Base-by-base conservation (phyloP, 116 monocot species). In the Iris pallida region DNA sequence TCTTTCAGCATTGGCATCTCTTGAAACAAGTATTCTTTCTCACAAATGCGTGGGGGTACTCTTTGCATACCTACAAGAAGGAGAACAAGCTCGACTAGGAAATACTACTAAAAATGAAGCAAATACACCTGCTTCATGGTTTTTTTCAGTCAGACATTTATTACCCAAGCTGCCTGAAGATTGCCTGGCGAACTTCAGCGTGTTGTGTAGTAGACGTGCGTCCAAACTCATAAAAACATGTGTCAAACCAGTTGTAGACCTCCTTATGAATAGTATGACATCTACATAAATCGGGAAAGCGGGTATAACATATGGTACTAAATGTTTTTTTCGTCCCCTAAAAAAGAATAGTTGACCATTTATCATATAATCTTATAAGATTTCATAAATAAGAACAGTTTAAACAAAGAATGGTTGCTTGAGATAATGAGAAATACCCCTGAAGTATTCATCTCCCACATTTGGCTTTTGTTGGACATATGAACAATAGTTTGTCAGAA, bases 181-280 rank as follows among this genome's bases (percentile, higher is more conserved):
- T 97, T 20, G 77, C 76, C 82, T 97, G 97, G 78, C 97, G 92
- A 61, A 92, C 78, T 78, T 90, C 87, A 54, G 97, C 92, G 65
- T 97, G 97, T 49, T 90, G 77, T 1, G 85, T 87, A 45, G 76
- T 69, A n/a, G 97, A 97, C 20, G 97, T 97, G 40, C 97, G 87
- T 9, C 97, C 97, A 82, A 97, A 97, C 59, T 92, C 68, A 69
- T 97, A 92, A 80, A 97, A 97, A 45, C 80, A 78, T 60, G 92
- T 97, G 69, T 83, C 81, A 73, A 97, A 92, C 97, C 97, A 97
- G 42, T 92, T 68, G 61, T 97, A 97, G 6, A 97, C 87, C 5
- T 89, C 87, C 43, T 75, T 90, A 78, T 97, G 97, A 62, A 97
- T 92, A 5, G 81, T 81, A 80, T 97, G 87, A 59, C 92, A 97